Evolutionary conservation across 2,329 filamentous ascomycete species (phyloP).

Genomic region (Penicillium rolfsii): DNA sequence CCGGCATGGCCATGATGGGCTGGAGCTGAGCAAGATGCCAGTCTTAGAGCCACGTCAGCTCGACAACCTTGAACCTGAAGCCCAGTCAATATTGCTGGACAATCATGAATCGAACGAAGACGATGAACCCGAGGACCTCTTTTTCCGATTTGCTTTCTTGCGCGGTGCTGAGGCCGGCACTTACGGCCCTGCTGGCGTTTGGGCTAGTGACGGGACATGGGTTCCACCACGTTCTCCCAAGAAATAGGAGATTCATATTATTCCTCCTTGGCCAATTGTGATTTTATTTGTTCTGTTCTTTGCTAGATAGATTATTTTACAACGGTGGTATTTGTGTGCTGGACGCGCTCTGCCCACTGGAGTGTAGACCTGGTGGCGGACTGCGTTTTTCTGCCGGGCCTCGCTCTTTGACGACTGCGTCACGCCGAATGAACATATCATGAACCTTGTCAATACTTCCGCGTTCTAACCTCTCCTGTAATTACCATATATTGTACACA

Average conservation of each 20-base stretch:
- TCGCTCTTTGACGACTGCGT: slow-evolving; percentile 14
- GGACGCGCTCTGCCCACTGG: slow-evolving; percentile 23
- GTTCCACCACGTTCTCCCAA: slow-evolving; percentile 34
- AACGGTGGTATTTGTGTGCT: slow-evolving; percentile 23
- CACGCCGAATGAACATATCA: slow-evolving; percentile 20
- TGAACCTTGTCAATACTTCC: slow-evolving; percentile 1
- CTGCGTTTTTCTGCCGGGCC: not conserved
- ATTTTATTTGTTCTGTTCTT: not conserved
- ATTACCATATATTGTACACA: not conserved
- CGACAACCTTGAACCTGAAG: slow-evolving; percentile 19
- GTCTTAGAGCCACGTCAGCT: slow-evolving; percentile 28
- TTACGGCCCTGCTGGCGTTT: slow-evolving; percentile 46
- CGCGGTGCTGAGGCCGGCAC: slow-evolving; percentile 44
- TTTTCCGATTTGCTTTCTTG: slow-evolving; percentile 54
- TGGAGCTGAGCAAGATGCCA: slow-evolving; percentile 38
- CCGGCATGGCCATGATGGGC: slow-evolving; percentile 44
- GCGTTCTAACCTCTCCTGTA: not conserved
- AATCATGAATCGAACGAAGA: slow-evolving; percentile 28
- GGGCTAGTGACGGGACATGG: slow-evolving; percentile 44
- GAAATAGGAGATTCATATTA: slow-evolving; percentile 19
- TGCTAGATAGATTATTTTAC: slow-evolving; percentile 21
- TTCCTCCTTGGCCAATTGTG: not conserved
- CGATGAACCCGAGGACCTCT: slow-evolving; percentile 44
- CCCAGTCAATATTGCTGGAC: slow-evolving; percentile 16
- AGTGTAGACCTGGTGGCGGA: slow-evolving; percentile 7